These are phyloP conservation scores for Gossypium herbaceum DNA, from an alignment of 345 rosid genomes.

Conservation along the genomic window DNA sequence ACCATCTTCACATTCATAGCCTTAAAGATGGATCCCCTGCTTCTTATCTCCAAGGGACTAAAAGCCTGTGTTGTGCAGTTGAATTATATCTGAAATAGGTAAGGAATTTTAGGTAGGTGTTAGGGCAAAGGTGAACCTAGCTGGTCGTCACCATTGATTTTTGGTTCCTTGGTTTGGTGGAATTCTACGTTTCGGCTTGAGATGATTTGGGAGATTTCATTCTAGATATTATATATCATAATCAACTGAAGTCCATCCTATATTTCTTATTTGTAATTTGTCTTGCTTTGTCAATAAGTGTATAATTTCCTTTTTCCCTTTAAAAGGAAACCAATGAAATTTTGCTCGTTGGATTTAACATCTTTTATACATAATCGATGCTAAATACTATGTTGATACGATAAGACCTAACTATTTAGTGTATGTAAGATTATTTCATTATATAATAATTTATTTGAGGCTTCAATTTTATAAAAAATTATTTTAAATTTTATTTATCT, in stretches of 20 bases:
- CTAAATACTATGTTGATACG: too few species aligned
- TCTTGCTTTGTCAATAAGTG: background rate
- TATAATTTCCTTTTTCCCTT: background rate
- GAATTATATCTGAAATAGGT: slow-evolving; percentile 7
- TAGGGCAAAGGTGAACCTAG: slow-evolving; percentile 12
- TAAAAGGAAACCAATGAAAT: background rate
- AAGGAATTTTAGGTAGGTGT: background rate
- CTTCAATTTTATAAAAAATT: too few species aligned
- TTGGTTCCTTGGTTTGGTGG: background rate
- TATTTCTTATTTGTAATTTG: background rate
- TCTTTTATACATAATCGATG: too few species aligned
- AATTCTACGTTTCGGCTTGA: slow-evolving; percentile 15
- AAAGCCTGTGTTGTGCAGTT: slow-evolving; percentile 15
- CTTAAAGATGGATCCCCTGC: slow-evolving; percentile 9
- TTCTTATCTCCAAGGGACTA: slow-evolving; percentile 21
- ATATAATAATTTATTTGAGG: too few species aligned
- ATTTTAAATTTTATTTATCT: too few species aligned
- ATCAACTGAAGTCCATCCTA: background rate
- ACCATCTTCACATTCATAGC: background rate
- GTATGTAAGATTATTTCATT: too few species aligned
- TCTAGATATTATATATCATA: background rate
- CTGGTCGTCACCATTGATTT: background rate
- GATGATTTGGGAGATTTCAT: slow-evolving; percentile 5
- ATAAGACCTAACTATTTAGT: too few species aligned
- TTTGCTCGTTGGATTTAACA: too few species aligned